phyloP scores from a whole-genome alignment of 805 yeast genomes.

The Sugiyamaella chiloensis region DNA sequence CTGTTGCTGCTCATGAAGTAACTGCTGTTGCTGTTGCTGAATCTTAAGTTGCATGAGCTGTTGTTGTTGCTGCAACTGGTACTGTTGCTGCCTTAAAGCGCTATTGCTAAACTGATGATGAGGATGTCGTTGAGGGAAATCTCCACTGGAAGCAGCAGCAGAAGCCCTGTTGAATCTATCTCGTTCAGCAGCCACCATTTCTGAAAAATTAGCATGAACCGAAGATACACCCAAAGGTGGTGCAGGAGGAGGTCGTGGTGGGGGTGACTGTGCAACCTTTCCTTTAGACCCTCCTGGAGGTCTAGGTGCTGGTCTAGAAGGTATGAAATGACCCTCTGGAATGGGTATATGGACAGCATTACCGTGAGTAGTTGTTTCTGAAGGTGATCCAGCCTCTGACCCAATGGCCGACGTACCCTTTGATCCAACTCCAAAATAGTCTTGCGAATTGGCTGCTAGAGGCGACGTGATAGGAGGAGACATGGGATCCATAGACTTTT shows the following conservation, averaged over 20 bases:
- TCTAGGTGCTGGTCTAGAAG: conserved; percentile 33
- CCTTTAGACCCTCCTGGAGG: conserved; percentile 24
- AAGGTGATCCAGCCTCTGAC: background rate
- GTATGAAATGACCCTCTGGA: conserved; percentile 20
- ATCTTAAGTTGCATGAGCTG: conserved; percentile 27
- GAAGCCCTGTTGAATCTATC: conserved; percentile 39
- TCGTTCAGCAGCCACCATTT: conserved; percentile 20
- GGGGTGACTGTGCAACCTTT: conserved; percentile 28
- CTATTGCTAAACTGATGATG: conserved; percentile 26
- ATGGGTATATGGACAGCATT: background rate
- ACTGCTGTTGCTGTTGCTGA: conserved; percentile 22
- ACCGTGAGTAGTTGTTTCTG: background rate
- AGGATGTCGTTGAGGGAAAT: conserved; percentile 25
- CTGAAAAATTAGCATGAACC: conserved; percentile 27
- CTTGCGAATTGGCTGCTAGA: background rate
- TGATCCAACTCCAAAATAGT: background rate
- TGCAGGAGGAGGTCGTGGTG: conserved; percentile 41
- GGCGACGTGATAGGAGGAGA: background rate
- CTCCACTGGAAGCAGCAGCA: conserved; percentile 23
- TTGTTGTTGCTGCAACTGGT: conserved; percentile 35
- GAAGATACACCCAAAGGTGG: conserved; percentile 41
- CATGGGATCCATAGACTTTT: background rate
- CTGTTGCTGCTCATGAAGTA: conserved; percentile 10
- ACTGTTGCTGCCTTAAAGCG: conserved; percentile 38
- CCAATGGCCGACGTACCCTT: background rate